phyloP scores from a whole-genome alignment of 176 grass and related monocot genomes.

The Cenchrus fungigraminus region DNA sequence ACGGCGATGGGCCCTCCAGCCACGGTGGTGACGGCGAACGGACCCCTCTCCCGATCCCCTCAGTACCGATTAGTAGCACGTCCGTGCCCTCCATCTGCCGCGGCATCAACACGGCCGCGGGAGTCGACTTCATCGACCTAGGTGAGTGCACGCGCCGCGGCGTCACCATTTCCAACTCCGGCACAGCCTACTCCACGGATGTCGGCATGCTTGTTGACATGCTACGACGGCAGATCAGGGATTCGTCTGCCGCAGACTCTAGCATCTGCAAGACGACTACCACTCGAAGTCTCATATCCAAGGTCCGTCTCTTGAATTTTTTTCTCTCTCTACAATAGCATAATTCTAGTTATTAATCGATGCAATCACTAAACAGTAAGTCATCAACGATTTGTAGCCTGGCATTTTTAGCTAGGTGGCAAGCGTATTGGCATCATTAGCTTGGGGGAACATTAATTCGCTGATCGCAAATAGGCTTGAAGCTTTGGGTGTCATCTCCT shows the following conservation, averaged over 20 bases:
- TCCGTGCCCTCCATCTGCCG: not conserved
- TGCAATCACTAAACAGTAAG: no score
- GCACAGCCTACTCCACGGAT: not conserved
- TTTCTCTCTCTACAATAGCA: no score
- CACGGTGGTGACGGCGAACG: no score
- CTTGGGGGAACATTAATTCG: not conserved
- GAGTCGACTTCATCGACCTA: not conserved
- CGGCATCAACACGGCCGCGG: not conserved
- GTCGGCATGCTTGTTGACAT: not conserved
- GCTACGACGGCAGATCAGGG: not conserved
- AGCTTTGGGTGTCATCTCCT: no score
- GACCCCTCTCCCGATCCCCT: no score
- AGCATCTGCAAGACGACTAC: not conserved
- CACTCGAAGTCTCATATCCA: not conserved
- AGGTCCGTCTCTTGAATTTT: no score
- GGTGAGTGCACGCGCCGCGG: constrained; percentile 1
- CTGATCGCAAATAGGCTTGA: not conserved
- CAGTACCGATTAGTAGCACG: no score
- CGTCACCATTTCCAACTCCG: not conserved
- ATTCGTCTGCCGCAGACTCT: not conserved
- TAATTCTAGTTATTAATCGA: no score
- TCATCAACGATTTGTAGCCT: no score
- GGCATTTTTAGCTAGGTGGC: not conserved
- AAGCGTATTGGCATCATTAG: not conserved
- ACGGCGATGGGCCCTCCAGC: no score